Evolutionary conservation across 2,329 filamentous ascomycete genomes (phyloP).

Genomic region (Fusarium protoensiforme): DNA sequence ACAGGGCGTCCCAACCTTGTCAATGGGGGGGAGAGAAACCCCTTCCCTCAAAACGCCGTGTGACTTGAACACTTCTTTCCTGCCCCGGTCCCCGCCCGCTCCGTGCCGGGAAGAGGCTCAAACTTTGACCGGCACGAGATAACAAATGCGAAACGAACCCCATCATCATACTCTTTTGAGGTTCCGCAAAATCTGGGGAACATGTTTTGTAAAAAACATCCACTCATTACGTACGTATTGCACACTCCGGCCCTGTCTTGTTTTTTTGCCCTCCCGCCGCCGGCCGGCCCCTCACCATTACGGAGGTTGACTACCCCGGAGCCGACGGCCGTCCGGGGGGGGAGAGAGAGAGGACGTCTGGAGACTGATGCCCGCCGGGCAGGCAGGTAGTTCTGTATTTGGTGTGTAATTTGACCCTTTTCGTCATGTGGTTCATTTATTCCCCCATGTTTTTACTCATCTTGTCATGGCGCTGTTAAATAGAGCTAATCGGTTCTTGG

Average conservation of each 20-base stretch:
- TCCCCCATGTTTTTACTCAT: not conserved
- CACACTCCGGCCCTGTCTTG: not conserved
- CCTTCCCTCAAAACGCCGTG: not conserved
- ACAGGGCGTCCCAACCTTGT: not conserved
- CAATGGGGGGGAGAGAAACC: not conserved
- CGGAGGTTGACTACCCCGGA: slow-evolving; percentile 28
- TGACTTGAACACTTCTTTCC: not conserved
- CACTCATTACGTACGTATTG: not conserved
- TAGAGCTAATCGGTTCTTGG: slow-evolving; percentile 14
- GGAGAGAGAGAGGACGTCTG: not conserved
- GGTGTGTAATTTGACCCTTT: not conserved
- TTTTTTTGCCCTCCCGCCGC: not conserved
- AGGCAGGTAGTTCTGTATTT: not conserved
- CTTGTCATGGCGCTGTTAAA: not conserved
- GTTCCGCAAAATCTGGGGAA: not conserved
- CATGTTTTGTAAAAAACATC: not conserved
- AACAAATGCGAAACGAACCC: not conserved
- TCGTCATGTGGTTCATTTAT: not conserved
- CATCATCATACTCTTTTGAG: not conserved
- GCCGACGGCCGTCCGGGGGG: slow-evolving; percentile 2
- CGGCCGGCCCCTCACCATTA: slow-evolving; percentile 1
- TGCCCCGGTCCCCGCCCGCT: not conserved
- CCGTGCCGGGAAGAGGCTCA: not conserved
- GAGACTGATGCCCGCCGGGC: not conserved
- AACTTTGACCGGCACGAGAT: not conserved